Percentiles rank a stretch among this genome's conserved stretches.
Evolutionary conservation across 495 filamentous ascomycete genomes (phyloP).

Genomic region (Trichoderma gamsii): DNA sequence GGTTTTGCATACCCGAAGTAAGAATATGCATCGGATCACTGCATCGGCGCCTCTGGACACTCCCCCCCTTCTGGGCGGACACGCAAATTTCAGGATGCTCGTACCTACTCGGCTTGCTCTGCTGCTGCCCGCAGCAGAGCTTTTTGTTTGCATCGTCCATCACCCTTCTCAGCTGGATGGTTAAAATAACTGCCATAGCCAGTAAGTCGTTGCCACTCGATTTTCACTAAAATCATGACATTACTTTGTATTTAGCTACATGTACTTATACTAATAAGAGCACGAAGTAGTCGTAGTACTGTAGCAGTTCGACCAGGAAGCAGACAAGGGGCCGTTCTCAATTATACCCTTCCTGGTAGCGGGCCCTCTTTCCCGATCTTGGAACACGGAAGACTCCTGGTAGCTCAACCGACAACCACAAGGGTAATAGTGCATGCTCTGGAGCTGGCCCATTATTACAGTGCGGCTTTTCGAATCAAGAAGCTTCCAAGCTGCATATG

Average conservation of each 20-base stretch:
- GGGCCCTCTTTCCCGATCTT: conserved; percentile 14
- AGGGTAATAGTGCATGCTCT: conserved; percentile 27
- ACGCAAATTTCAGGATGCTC: conserved; percentile 1
- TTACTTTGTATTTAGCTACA: neutral
- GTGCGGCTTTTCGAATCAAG: conserved; percentile 38
- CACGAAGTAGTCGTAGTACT: neutral
- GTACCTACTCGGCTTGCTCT: neutral
- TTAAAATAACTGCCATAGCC: neutral
- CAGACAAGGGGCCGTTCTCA: conserved; percentile 10
- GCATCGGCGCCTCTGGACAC: neutral
- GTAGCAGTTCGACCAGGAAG: neutral
- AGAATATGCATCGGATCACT: conserved; percentile 7
- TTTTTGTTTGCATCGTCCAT: neutral
- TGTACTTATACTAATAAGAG: neutral
- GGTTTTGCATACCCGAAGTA: conserved; percentile 1
- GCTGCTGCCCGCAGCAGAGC: neutral
- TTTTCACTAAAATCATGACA: neutral
- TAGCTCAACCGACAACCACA: conserved; percentile 37
- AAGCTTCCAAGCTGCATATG: conserved; percentile 30
- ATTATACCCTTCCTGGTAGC: conserved; percentile 12
- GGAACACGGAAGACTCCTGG: conserved; percentile 32
- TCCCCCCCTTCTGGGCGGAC: neutral
- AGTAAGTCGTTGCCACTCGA: neutral
- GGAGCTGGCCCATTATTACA: conserved; percentile 33
- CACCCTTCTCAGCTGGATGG: neutral